Evolutionary conservation across 345 rosid species (phyloP), one percentile per base, ranked within the genome.

Genomic region (Theobroma cacao): DNA sequence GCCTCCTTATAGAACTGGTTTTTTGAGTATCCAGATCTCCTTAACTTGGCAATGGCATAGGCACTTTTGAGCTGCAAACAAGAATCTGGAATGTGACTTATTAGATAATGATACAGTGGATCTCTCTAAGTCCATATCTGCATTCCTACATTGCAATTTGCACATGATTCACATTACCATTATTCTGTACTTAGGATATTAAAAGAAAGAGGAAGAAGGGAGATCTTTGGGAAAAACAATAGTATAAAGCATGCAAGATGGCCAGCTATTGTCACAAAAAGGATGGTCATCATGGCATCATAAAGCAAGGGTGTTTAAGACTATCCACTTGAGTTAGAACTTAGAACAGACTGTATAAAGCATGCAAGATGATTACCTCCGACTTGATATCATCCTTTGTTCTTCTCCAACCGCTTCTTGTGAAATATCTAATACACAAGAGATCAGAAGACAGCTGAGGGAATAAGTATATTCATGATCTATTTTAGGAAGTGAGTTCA

Each of bases 21-120:
- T 83, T 92, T 96, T 18, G 97, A 87, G 79, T 94, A 96, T 73
- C 99, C 99, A 10, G 91, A 65, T 89, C 86, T 96, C 85, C 94
- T 91, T 83, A 96, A 83, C 88, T 90, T 96, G 26, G 90, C 80
- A 26, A 96, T 87, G 56, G 98, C 97, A 71, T 90, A 94, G 40
- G 98, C 98, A 78, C 91, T 96, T 88, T 88, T 91, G 43, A 94
- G 84, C 99, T 96, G 88, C 81, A 87, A 82, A 74, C 52, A 52
- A 55, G 24, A 61, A 56, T n/a, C 2, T 34, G 59, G 72, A 34
- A 76, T 15, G 50, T 55, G 40, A 80, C 34, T 74, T 41, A 31
- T 18, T 30, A 33, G 24, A 75, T 3, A 63, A 24, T 68, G 22
- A 77, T 7, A 68, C 30, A 52, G 53, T 24, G n/a, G 6, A 30